phyloP scores from a whole-genome alignment of 495 filamentous ascomycete species.

The Neurospora sp. region DNA sequence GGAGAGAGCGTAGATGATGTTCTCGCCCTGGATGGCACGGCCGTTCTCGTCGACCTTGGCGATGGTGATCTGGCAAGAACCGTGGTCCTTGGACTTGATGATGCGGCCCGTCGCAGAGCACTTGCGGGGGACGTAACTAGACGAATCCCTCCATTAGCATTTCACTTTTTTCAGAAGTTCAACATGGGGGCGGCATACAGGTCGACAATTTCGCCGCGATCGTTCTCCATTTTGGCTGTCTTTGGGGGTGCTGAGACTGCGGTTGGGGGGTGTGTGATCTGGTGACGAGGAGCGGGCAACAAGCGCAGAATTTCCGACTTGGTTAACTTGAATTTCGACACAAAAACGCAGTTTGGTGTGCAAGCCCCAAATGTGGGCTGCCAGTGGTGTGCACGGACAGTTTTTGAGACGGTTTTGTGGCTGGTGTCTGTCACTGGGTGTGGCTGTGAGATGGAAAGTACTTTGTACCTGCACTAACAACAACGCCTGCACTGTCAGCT shows the following conservation, averaged over 20 bases:
- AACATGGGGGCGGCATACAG: constrained; percentile 52
- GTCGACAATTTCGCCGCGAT: constrained; percentile 87
- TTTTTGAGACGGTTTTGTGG: neutral
- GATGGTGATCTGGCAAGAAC: constrained; percentile 81
- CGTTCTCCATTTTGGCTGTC: constrained; percentile 33
- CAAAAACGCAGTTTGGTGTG: constrained; percentile 18
- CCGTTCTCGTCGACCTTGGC: constrained; percentile 97
- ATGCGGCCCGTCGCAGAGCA: constrained; percentile 92
- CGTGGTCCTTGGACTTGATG: constrained; percentile 99
- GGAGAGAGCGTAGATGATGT: constrained; percentile 92
- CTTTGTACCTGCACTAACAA: neutral
- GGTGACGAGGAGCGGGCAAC: constrained; percentile 19
- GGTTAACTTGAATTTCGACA: constrained; percentile 19
- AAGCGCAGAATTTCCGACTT: constrained; percentile 17
- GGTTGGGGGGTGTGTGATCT: constrained; percentile 17
- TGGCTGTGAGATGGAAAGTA: neutral
- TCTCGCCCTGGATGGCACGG: constrained; percentile 86
- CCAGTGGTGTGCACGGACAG: constrained; percentile 5
- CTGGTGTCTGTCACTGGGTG: neutral
- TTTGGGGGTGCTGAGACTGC: constrained; percentile 18
- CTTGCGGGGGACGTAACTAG: constrained; percentile 97
- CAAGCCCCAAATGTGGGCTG: constrained; percentile 15
- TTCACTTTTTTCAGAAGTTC: neutral
- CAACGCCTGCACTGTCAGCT: constrained; percentile 14
- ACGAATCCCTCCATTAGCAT: neutral